Evolutionary conservation across 768 basidiomycete species (phyloP), one percentile per base, ranked within the genome.

Genomic region (Pleurotus platypus): DNA sequence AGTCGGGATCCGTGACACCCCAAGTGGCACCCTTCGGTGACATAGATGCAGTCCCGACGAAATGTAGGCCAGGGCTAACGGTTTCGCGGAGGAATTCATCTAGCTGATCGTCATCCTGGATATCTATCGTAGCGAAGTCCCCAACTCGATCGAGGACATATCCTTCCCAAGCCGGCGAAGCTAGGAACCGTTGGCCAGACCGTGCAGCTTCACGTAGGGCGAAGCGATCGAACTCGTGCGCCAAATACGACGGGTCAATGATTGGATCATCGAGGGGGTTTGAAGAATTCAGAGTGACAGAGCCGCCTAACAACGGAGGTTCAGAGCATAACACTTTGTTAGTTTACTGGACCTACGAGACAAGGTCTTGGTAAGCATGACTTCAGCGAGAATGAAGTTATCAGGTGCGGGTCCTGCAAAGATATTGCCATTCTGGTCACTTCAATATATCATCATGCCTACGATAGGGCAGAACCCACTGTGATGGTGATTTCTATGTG

Each of bases 211-310:
- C 65, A 2, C 67, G 60, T 57, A 73, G 51, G 0, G 64, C 63
- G 30, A 65, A 58, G 4, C 70, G 64, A 55, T 75, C 76, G 38
- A 72, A 68, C 1, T 57, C 47, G 6, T 68, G 67, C 27, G 55
- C 64, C 18, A 79, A 69, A 65, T 78, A 75, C 46, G 73, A 73
- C 3, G 81, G 79, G 61, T 86, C 73, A 63, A 86, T 81, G 24
- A 71, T 53, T 0, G 84, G 83, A 24, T 67, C 42, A 30, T 69
- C 70, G 65, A 83, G 82, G 8, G 81, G 73, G 61, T 77, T 67
- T 20, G 67, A 71, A 13, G 79, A 76, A 43, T 67, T 74, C 39
- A 83, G 59, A 11, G 65, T 71, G n/a, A 76, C 57, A 11, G 64
- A 64, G 20, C 76, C 76, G 54, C 73, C 75, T 77, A 42, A 12